Evolutionary conservation across 2,329 filamentous ascomycete species (phyloP), one percentile per base, ranked within the genome.

Genomic region (Emericellopsis cladophorae): DNA sequence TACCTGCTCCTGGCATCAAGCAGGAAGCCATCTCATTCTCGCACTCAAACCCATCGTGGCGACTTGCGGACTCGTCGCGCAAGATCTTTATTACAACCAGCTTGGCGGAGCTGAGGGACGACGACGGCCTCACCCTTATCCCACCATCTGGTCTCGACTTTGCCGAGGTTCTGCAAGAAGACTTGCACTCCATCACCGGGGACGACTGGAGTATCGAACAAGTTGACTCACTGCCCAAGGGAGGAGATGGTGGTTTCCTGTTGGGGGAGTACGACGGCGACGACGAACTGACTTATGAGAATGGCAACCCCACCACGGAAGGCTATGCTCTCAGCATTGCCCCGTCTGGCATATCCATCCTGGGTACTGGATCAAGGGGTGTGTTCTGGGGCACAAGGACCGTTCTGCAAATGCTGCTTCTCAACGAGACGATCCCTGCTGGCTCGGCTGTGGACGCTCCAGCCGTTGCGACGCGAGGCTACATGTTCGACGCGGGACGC

Each of bases 131-230:
- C 23, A 73, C 68, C 0, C 56, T 72, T 8, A 72, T 74, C 35
- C 70, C 70, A 1, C 70, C 70, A 0, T 65, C 62, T 0, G 65
- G 65, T 1, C 46, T 54, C n/a, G 64, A 71, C 4, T 74, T 74
- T 34, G 69, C 68, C 2, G 49, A 56, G 15, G 65, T 60, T 0
- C 72, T 74, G 42, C 49, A 54, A 18, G 48, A 60, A 4, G 70
- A 74, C 45, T 53, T 74, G 2, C 49, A 56, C 4, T 46, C 58
- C 9, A 42, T 67, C 4, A 63, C 67, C 2, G 59, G 62, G 15
- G 47, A 48, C 7, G 51, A 58, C 4, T 71, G 66, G 66, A 55
- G 57, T 2, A 49, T 73, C 14, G 47, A 61, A 33, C 46, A 48
- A 2, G 59, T 67, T 26, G 52, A 61, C 3, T 42, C 48, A 3